Base-by-base conservation (phyloP, 202 grass and related monocot species). In the Zizania palustris region DNA sequence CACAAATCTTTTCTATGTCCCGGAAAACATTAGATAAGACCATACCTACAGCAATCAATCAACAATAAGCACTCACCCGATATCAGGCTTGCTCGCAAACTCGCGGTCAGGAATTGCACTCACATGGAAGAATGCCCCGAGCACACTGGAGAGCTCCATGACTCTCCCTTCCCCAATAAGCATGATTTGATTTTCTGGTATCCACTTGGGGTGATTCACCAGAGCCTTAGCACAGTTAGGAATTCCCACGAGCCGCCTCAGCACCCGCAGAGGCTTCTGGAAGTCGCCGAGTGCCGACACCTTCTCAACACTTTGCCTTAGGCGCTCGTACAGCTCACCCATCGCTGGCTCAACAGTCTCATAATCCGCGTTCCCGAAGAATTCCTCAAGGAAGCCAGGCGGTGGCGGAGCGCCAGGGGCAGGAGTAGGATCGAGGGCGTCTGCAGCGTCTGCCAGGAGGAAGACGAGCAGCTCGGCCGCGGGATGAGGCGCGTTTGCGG, bases 191-290 rank as follows among this genome's bases (percentile, higher is more conserved):
- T 93, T 79, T 33, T 82, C 92, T 0, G 94, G 94, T 65, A 97
- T 90, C 94, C 94, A 97, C 76, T 71, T 91, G 11, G 84, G 91
- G 61, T 97, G 94, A 59, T 90, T 87, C 76, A 97, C 94, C 65
- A 97, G 67, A 79, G 88, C 89, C 73, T 84, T 97, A 13, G 88
- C 86, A 12, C 94, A 97, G 42, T 84, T 88, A 3, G 91, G 94
- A 20, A 83, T 92, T 6, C 69, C 72, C 39, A 98, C 74, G 5
- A 98, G 74, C 14, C 84, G 59, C 51, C 81, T 61, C 12, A 98
- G 86, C 75, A 93, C 95, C 46, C 91, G 81, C 28, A 98, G 59
- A 3, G 88, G 94, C 55, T 90, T 76, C 80, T 97, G 94, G 73
- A 97, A 97, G 66, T 97, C 90, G 1, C 95, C 95, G 0, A 97